These are phyloP conservation scores for Pyrenochaeta sp. DNA, from an alignment of 2,329 filamentous ascomycete genomes.

Conservation along the genomic window DNA sequence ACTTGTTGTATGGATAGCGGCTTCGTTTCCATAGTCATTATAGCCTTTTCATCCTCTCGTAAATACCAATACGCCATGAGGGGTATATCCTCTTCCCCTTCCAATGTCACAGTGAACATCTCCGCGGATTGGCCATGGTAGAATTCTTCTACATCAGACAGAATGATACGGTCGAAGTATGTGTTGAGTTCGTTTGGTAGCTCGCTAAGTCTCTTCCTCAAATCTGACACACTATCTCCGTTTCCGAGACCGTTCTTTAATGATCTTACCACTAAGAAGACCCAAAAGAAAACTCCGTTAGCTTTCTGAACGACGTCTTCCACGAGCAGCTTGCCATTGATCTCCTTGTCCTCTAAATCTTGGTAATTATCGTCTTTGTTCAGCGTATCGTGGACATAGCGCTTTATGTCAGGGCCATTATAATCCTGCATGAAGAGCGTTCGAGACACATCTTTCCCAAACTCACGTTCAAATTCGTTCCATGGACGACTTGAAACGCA, in stretches of 20 bases:
- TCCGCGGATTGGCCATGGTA: slow-evolving; percentile 1
- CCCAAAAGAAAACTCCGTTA: slow-evolving; percentile 16
- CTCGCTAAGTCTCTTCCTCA: neutral
- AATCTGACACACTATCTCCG: neutral
- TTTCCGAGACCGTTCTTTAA: neutral
- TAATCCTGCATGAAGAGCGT: slow-evolving; percentile 5
- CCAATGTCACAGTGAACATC: slow-evolving; percentile 1
- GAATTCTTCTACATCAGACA: neutral
- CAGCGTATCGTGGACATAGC: slow-evolving; percentile 17
- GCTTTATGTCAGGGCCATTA: slow-evolving; percentile 14
- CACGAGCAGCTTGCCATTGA: neutral
- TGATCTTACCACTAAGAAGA: neutral
- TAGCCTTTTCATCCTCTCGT: neutral
- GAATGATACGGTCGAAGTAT: slow-evolving; percentile 4
- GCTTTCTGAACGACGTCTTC: slow-evolving; percentile 5
- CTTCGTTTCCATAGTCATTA: neutral
- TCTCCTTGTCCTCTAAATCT: neutral
- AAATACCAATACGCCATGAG: slow-evolving; percentile 4
- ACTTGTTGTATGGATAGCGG: neutral
- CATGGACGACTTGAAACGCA: slow-evolving; percentile 18
- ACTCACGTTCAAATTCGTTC: slow-evolving; percentile 9
- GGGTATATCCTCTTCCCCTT: neutral
- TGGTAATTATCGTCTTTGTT: slow-evolving; percentile 11
- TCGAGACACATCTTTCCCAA: neutral
- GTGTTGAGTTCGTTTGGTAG: slow-evolving; percentile 6